phyloP scores from a whole-genome alignment of 352 stramenopile genomes.

The Phytopythium sindhum region DNA sequence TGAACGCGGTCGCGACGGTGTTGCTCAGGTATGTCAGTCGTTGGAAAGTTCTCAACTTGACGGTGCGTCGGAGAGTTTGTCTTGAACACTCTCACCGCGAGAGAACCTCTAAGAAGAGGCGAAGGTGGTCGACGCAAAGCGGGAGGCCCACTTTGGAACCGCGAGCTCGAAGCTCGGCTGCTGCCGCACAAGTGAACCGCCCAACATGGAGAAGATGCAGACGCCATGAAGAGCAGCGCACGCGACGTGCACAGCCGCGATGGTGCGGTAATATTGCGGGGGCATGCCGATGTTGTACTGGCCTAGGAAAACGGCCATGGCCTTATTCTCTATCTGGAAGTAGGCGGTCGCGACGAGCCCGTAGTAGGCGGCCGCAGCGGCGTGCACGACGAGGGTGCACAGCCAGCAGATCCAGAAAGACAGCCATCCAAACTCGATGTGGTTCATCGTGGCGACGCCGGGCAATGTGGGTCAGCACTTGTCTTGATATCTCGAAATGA shows the following conservation, averaged over 20 bases:
- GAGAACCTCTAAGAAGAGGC: neutral
- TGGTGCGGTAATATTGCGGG: neutral
- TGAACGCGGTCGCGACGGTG: neutral
- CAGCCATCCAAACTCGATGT: neutral
- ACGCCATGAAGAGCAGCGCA: slow-evolving; percentile 13
- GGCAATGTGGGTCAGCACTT: neutral
- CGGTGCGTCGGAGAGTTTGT: neutral
- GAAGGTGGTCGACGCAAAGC: neutral
- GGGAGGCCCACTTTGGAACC: neutral
- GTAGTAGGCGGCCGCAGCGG: slow-evolving; percentile 13
- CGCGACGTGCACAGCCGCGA: slow-evolving; percentile 13
- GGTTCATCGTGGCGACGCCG: neutral
- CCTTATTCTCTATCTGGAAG: slow-evolving; percentile 1
- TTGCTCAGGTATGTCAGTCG: neutral
- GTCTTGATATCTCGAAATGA: too few relatives aligned
- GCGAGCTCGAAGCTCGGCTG: neutral
- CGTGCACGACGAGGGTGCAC: slow-evolving; percentile 1
- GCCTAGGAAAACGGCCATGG: slow-evolving; percentile 10
- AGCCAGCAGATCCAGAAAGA: neutral
- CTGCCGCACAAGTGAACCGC: slow-evolving; percentile 5
- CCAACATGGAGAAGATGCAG: slow-evolving; percentile 14
- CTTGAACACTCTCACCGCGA: neutral
- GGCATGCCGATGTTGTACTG: slow-evolving; percentile 17
- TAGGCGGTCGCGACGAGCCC: slow-evolving; percentile 9
- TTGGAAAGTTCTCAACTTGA: neutral